phyloP scores from a whole-genome alignment of 352 stramenopile species.

The Pythium plurisporium region DNA sequence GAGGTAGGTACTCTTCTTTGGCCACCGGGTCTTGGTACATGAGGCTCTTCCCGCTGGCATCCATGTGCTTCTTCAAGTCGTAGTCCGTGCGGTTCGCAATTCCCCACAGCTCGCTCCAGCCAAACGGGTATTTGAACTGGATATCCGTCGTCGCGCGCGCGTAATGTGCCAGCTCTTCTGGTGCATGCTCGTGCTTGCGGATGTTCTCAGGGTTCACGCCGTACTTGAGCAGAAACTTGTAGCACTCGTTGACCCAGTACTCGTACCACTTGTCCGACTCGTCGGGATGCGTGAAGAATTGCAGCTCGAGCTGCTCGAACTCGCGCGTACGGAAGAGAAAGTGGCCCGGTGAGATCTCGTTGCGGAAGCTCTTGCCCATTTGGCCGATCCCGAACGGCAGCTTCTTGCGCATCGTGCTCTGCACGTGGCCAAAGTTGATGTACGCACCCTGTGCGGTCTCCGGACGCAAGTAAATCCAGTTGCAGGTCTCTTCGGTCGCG shows the following conservation, averaged over 20 bases:
- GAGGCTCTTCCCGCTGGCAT: constrained; percentile 90
- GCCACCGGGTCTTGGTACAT: constrained; percentile 55
- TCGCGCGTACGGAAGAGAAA: constrained; percentile 97
- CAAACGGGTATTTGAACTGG: constrained; percentile 97
- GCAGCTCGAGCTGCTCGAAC: constrained; percentile 97
- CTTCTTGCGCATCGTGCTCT: constrained; percentile 89
- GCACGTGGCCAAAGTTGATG: constrained; percentile 97
- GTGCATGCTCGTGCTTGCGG: constrained; percentile 89
- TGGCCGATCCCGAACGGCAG: constrained; percentile 95
- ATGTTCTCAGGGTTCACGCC: constrained; percentile 89
- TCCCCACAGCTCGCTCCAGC: constrained; percentile 95
- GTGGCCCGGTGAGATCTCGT: constrained; percentile 97
- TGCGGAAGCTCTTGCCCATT: constrained; percentile 98
- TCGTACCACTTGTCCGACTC: constrained; percentile 76
- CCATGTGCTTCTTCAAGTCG: constrained; percentile 94
- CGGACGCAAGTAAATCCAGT: constrained; percentile 93
- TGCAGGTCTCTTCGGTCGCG: constrained; percentile 82
- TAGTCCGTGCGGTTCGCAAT: constrained; percentile 95
- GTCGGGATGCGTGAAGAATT: constrained; percentile 74
- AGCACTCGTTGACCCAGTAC: constrained; percentile 93
- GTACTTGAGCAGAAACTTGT: constrained; percentile 86
- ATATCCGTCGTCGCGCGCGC: constrained; percentile 96
- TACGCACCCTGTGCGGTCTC: constrained; percentile 98
- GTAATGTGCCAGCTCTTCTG: constrained; percentile 95
- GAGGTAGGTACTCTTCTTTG: constrained; percentile 90